Evolutionary conservation across 495 filamentous ascomycete genomes (phyloP), one percentile per base, ranked within the genome.

Genomic region (Lasiosphaeris hirsuta): DNA sequence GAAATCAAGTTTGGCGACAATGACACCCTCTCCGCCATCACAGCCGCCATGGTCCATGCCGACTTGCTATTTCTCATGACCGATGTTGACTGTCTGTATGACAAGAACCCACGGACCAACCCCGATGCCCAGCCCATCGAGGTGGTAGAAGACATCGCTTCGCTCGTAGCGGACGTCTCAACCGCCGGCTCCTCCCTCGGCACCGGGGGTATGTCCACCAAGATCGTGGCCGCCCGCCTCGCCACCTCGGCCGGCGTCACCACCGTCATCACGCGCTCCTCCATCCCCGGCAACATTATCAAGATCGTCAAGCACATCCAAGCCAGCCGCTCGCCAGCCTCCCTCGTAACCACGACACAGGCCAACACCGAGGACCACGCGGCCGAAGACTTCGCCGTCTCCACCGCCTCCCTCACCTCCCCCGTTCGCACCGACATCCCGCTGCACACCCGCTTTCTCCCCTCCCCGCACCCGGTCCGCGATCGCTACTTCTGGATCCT

Each of bases 1-100:
- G 94, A 98, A 83, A 97, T 98, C 70, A 97, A 97, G 81, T 98
- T 98, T 65, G 94, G 94, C 59, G 94, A 98, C 76, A 98, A 98
- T 63, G 94, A 98, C 73, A 98, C 94, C 11, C 76, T 98, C 33
- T 95, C 90, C 35, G 94, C 95, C 40, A 96, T 98, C 62, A 96
- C 94, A 1, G 93, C 94, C 5, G 95, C 89, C 46, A 96, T 97
- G 90, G 88, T 97, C 60, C 91, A 96, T 67, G 94, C 94, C 43
- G 90, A 98, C 69, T 93, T 96, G 62, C 83, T 98, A 11, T 98
- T 98, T 72, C 78, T 98, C 42, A 98, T 98, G 94, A 98, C 94
- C 9, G 94, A 98, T 67, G 94, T 98, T 41, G 94, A 98, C 68
- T 97, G 92, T 65, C 78, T 98, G 13, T 98, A 97, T 70, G 91